Base-by-base conservation (phyloP, 768 basidiomycete genomes). In the Mycena galericulata region DNA sequence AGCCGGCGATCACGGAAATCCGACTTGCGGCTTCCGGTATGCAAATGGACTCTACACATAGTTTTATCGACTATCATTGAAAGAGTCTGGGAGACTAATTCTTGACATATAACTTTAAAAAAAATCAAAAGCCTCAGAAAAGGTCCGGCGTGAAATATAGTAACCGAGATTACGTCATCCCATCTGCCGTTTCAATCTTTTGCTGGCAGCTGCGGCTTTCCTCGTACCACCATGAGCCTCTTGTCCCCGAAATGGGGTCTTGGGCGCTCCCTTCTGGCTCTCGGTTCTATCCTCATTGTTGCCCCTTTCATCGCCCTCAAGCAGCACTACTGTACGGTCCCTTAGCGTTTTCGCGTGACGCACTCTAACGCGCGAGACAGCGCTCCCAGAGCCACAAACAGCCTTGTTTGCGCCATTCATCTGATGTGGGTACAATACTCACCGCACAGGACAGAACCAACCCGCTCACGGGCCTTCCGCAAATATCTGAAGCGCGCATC, bases 401-500 rank as follows among this genome's bases (percentile, higher is more conserved):
- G 84, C 85, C 29, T 76, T 87, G 89, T 91, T 75, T 78, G 87
- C 71, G 20, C 27, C 11, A 22, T 26, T 10, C 41, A 22, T 20
- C 11, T n/a, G 10, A 45, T 14, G 30, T 29, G 4, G 43, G 5
- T 18, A n/a, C 27, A 18, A 38, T 32, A 24, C 59, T 55, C 12
- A 53, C 54, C 41, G 53, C 27, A 49, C 50, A 22, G 34, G n/a
- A 53, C 68, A 84, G 85, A 55, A 77, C 74, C 38, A 76, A 93
- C 76, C 84, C 90, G 7, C 64, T 73, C 14, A 93, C 90, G 0
- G 79, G 82, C 36, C 78, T 89, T 4, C 90, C 92, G 5, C 91
- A 92, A 73, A 87, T 93, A 27, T 93, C 92, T 0, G 93, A 94
- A 77, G 75, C 86, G 0, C 87, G 86, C 17, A 91, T 95, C 57